Base-by-base conservation (phyloP, 2,329 filamentous ascomycete species). In the Harringtonia lauricola region DNA sequence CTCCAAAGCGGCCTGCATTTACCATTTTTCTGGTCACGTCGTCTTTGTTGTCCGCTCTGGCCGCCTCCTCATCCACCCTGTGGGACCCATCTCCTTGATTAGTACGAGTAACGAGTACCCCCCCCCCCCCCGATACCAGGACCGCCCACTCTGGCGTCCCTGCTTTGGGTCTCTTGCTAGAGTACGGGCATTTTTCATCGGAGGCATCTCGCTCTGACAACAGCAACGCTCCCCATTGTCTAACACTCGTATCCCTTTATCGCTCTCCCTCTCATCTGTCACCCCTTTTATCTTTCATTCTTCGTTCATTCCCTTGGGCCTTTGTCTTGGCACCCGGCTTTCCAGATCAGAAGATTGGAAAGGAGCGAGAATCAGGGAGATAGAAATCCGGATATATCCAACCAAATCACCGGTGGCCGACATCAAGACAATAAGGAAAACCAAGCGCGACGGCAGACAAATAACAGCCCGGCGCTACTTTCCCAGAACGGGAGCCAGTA, bases 401-500 rank as follows among this genome's bases (percentile, higher is more conserved):
- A 31, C 28, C 24, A 42, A 22, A 40, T 33, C 37, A 21, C 21
- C 15, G 12, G 3, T 15, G 12, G 21, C 17, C 4, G 34, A 4
- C 29, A n/a, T 2, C n/a, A 21, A 15, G 24, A 37, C 12, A 19
- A 24, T 17, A 31, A 5, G 18, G 13, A 31, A 36, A 42, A 44
- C 19, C 10, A 28, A 15, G 30, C 9, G 14, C 34, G 14, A 8
- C 18, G n/a, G 19, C 14, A 34, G 4, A 34, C 8, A 35, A n/a
- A n/a, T 13, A 22, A 17, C 21, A 15, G 14, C 24, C 17, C 22
- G 19, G 36, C 9, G 28, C 40, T 17, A 30, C 41, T 41, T 42
- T 34, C 26, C 43, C 37, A 21, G 33, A 46, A 44, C 22, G 43
- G 43, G 35, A 33, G 28, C 30, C n/a, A n/a, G n/a, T n/a, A n/a